A percentile compares a stretch with the other conserved stretches of the same genome.
These are phyloP conservation scores for Dinochytrium kinnereticum DNA, from an alignment of 371 early-diverging fungal genomes.

Conservation along the genomic window DNA sequence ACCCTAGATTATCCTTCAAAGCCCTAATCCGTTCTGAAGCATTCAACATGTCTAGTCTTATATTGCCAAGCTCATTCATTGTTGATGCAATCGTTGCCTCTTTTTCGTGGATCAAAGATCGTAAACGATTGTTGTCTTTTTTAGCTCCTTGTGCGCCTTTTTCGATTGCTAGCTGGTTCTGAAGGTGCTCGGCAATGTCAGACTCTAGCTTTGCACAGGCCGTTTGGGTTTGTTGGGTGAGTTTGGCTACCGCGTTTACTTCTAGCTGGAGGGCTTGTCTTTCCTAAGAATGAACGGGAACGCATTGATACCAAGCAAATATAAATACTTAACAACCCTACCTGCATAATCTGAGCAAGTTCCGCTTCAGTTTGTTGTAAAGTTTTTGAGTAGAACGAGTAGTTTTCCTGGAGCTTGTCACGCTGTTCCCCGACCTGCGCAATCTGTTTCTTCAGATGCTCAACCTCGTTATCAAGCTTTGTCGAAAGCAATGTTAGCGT, in stretches of 20 bases:
- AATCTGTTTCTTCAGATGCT: slow-evolving; percentile 52
- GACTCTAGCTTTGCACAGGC: slow-evolving; percentile 46
- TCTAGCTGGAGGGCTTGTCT: slow-evolving; percentile 54
- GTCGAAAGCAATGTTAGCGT: slow-evolving; percentile 47
- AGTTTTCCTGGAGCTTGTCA: slow-evolving; percentile 52
- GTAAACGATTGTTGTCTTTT: slow-evolving; percentile 49
- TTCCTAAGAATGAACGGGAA: slow-evolving; percentile 36
- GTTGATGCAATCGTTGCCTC: slow-evolving; percentile 49
- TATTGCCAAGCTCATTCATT: slow-evolving; percentile 54
- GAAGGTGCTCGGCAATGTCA: slow-evolving; percentile 58
- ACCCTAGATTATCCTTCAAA: slow-evolving; percentile 42
- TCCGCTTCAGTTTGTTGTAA: slow-evolving; percentile 56
- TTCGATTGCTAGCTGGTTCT: slow-evolving; percentile 54
- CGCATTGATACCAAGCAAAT: too few species aligned
- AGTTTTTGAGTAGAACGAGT: slow-evolving; percentile 46
- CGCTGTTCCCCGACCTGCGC: slow-evolving; percentile 45
- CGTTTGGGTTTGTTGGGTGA: slow-evolving; percentile 37
- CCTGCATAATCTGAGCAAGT: slow-evolving; percentile 44
- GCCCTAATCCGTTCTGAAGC: slow-evolving; percentile 30
- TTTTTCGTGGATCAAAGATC: slow-evolving; percentile 54
- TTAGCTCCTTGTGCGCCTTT: slow-evolving; percentile 51
- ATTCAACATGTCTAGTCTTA: slow-evolving; percentile 48
- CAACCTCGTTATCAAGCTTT: slow-evolving; percentile 55
- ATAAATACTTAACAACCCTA: too few species aligned
- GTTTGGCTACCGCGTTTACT: slow-evolving; percentile 49